Conservation (phyloP, 2,329 filamentous ascomycete species). For the Raffaelea albimanens region DNA sequence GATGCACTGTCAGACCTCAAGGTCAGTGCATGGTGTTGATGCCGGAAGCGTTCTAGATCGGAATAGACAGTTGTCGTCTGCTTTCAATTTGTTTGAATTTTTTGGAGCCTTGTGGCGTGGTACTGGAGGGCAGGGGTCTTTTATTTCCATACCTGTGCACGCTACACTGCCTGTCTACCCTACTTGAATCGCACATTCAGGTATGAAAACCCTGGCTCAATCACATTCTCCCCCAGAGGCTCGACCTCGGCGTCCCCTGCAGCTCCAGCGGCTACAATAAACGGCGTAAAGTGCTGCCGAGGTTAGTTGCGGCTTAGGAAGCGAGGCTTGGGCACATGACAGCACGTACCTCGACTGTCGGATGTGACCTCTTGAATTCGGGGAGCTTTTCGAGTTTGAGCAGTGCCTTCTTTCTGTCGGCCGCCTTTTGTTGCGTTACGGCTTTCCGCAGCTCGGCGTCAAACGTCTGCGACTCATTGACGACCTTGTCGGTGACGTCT, state of each 20-base stretch:
- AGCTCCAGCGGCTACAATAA: constrained; percentile 1
- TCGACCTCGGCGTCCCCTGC: constrained; percentile 2
- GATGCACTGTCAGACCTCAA: no score
- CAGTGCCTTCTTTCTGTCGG: background rate
- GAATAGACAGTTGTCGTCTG: no score
- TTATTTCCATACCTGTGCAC: no score
- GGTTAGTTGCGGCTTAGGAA: background rate
- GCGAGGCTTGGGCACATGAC: background rate
- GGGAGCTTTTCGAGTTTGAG: constrained; percentile 4
- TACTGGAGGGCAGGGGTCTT: no score
- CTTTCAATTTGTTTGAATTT: no score
- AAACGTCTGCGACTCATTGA: constrained; percentile 2
- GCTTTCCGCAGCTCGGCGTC: constrained; percentile 1
- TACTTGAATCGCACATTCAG: constrained; percentile 3
- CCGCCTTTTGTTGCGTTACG: background rate
- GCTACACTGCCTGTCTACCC: no score
- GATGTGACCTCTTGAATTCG: constrained; percentile 7
- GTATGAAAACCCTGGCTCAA: constrained; percentile 4
- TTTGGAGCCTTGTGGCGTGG: no score
- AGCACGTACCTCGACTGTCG: constrained; percentile 3
- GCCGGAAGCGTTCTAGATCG: no score
- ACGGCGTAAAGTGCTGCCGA: constrained; percentile 3
- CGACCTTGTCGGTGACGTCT: background rate
- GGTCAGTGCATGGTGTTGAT: no score
- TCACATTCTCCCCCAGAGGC: constrained; percentile 1